Evolutionary conservation across 495 filamentous ascomycete species (phyloP).

Genomic region (Aspergillus ellipticus): DNA sequence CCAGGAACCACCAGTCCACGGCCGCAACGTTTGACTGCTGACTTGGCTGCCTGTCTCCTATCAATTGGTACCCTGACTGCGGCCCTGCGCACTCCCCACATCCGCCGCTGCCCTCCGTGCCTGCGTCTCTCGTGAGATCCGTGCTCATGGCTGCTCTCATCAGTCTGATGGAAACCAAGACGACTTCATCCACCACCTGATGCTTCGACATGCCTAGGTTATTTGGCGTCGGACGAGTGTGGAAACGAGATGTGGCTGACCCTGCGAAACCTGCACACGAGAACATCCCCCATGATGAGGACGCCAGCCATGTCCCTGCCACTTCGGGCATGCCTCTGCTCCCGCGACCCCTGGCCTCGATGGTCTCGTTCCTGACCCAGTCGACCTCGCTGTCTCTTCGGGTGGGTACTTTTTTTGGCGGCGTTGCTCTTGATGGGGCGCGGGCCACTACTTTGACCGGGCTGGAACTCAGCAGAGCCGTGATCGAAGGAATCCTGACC

Average conservation of each 20-base stretch:
- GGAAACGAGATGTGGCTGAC: conserved; percentile 14
- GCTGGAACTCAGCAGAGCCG: conserved; percentile 61
- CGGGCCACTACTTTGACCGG: conserved; percentile 66
- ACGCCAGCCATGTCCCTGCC: conserved; percentile 26
- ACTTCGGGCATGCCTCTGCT: conserved; percentile 58
- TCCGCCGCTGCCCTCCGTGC: not conserved
- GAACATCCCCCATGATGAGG: conserved; percentile 7
- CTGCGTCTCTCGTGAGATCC: not conserved
- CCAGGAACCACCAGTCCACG: not conserved
- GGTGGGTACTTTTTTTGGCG: conserved; percentile 64
- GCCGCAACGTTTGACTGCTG: not conserved
- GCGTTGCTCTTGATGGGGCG: conserved; percentile 60
- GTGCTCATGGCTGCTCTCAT: conserved; percentile 14
- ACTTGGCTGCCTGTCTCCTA: not conserved
- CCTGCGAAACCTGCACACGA: conserved; percentile 11
- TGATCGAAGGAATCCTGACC: conserved; percentile 63
- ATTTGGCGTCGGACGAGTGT: conserved; percentile 11
- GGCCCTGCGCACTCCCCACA: too few species aligned
- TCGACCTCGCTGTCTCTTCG: conserved; percentile 68
- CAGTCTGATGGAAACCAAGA: not conserved
- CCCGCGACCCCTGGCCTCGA: conserved; percentile 60
- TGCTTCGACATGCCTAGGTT: conserved; percentile 29
- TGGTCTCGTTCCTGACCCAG: conserved; percentile 66
- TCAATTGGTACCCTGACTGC: not conserved
- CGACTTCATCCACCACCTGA: conserved; percentile 8